Evolutionary conservation across 306 rosid genomes (phyloP), one percentile per base, ranked within the genome.

Genomic region (Carpinus fangiana): DNA sequence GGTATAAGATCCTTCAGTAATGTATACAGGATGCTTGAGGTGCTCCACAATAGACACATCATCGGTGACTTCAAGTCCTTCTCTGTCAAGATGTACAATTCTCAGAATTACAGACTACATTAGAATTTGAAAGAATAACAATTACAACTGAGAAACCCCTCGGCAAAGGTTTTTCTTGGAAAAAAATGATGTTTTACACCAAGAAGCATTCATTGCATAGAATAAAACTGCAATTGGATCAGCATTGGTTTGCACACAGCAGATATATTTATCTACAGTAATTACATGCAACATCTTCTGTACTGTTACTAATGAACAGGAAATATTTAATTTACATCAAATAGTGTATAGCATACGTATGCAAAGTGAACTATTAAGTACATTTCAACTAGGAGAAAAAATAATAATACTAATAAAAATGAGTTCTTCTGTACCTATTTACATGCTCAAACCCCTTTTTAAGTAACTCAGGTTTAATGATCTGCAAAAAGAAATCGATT

Each of bases 21-120:
- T 89, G 61, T 80, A 91, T 73, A 95, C 99, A 17, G 98, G 97
- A 81, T 91, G 96, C 73, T 86, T 79, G 54, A 93, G 91, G 87
- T 93, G 87, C 86, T 95, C 98, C 3, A 95, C 96, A 5, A 95
- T 95, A 59, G 99, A 95, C 31, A 95, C 99, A 10, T 95, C 99
- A 55, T 95, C 99, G 0, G 99, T 95, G 79, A 95, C 99, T 85
- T 93, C 99, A 46, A 95, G 90, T 23, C 93, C 96, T 81, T 87
- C 92, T 41, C 99, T 95, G 93, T 14, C 75, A 73, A 43, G 3
- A 82, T 41, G 43, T 28, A 74, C 77, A 68, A 60, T 82, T 70
- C 73, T 55, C 20, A 71, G 62, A 28, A 68, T n/a, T 56, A 23
- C 26, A 73, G 65, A 73, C 46, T 31, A 56, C 66, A 78, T 73